A percentile compares a stretch with the other conserved stretches of the same genome.
phyloP scores from a whole-genome alignment of 1,284 basidiomycete genomes.

The Tilletia caries region DNA sequence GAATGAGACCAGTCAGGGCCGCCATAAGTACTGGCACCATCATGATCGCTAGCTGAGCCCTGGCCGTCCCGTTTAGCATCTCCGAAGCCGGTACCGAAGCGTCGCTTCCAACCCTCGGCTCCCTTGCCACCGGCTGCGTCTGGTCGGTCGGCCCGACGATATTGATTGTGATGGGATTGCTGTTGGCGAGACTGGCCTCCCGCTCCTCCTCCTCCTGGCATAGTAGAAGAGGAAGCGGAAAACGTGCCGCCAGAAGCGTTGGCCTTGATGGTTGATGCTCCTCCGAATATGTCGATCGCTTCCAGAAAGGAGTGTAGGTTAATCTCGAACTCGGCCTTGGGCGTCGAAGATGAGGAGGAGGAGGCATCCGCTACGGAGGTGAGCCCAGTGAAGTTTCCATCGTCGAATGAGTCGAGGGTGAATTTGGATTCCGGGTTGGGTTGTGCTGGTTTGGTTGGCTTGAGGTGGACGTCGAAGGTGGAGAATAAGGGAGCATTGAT shows the following conservation, averaged over 20 bases:
- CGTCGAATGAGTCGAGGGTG: conserved; percentile 9
- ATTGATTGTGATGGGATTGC: background rate
- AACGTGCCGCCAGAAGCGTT: conserved; percentile 2
- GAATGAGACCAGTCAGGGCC: conserved; percentile 17
- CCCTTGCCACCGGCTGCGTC: conserved; percentile 2
- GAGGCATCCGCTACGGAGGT: no score
- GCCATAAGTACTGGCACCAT: conserved; percentile 20
- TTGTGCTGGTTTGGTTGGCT: conserved; percentile 35
- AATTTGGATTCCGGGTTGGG: conserved; percentile 50
- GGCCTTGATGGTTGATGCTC: conserved; percentile 59
- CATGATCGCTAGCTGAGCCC: background rate
- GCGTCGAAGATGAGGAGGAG: conserved; percentile 39
- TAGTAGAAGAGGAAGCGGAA: conserved; percentile 22
- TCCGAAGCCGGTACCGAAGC: conserved; percentile 1
- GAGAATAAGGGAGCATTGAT: conserved; percentile 40
- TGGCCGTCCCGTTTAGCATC: background rate
- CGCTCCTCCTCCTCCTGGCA: background rate
- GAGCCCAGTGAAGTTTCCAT: background rate
- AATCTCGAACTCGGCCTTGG: conserved; percentile 67
- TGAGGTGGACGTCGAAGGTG: conserved; percentile 23
- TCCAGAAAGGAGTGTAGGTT: conserved; percentile 77
- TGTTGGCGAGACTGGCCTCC: background rate
- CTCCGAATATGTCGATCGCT: conserved; percentile 87
- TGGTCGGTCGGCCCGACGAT: background rate
- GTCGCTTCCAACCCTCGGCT: conserved; percentile 15